These are phyloP conservation scores for Fusarium sp. DNA, from an alignment of 2,329 filamentous ascomycete genomes.

Conservation along the genomic window DNA sequence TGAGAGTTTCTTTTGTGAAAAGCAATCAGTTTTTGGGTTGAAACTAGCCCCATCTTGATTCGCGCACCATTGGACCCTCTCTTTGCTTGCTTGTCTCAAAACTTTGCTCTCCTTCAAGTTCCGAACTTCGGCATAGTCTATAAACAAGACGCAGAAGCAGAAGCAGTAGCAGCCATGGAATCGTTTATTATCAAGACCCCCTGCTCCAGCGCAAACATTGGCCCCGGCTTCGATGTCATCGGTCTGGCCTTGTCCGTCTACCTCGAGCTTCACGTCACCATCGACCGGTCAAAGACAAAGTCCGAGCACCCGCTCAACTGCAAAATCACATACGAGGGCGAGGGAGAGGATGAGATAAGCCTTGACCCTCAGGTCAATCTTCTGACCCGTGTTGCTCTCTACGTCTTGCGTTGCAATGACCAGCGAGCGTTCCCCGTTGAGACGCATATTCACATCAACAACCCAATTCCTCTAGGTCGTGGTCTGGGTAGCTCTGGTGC, in stretches of 20 bases:
- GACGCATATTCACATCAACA: conserved; percentile 94
- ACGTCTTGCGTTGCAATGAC: conserved; percentile 92
- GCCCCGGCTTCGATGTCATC: conserved; percentile 97
- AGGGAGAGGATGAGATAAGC: conserved; percentile 81
- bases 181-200: conserved; percentile 82
- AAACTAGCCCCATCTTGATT: conserved; percentile 30
- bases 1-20: conserved; percentile 11
- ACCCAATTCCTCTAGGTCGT: conserved; percentile 91
- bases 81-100: conserved; percentile 16
- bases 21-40: conserved; percentile 2
- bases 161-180: conserved; percentile 57
- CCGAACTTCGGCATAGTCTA: conserved; percentile 12
- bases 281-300: conserved; percentile 67
- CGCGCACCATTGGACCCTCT: conserved; percentile 34
- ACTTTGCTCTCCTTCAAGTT: conserved; percentile 12
- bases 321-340: conserved; percentile 88
- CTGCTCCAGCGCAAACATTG: conserved; percentile 97
- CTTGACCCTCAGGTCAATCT: conserved; percentile 89
- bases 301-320: conserved; percentile 81
- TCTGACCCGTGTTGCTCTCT: conserved; percentile 92
- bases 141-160: conserved; percentile 36
- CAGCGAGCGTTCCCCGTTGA: conserved; percentile 84
- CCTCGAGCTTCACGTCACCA: conserved; percentile 86
- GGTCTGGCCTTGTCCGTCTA: conserved; percentile 93
- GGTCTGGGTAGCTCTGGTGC: conserved; percentile 96